Percentiles rank a stretch among this genome's conserved stretches.
Evolutionary conservation across 2,329 filamentous ascomycete genomes (phyloP).

Genomic region (Colletotrichum sp.): DNA sequence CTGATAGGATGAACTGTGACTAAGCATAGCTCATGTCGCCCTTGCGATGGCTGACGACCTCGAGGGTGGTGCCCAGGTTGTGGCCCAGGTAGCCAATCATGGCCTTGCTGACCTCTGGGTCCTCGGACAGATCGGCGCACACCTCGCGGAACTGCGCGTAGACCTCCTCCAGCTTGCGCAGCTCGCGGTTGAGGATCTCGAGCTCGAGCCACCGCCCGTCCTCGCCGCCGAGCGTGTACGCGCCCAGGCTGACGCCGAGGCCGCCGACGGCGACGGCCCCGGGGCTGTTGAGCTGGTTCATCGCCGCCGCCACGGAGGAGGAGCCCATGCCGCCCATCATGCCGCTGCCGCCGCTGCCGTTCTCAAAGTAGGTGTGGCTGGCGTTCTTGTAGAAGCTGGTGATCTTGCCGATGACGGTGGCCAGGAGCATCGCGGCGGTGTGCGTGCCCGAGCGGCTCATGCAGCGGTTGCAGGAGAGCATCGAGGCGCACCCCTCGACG

Average conservation of each 20-base stretch:
- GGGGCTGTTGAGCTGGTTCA: constrained; percentile 15
- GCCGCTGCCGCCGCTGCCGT: not conserved
- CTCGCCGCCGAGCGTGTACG: constrained; percentile 49
- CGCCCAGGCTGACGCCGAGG: constrained; percentile 46
- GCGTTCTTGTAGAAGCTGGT: constrained; percentile 50
- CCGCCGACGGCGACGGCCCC: constrained; percentile 19
- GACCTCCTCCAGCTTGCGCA: constrained; percentile 51
- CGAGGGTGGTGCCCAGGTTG: constrained; percentile 45
- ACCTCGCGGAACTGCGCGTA: constrained; percentile 49
- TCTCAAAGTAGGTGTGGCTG: constrained; percentile 42
- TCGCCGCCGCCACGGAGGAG: not conserved
- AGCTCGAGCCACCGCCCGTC: constrained; percentile 52
- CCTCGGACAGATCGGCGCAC: constrained; percentile 42
- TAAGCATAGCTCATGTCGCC: constrained; percentile 33
- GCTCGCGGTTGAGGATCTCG: constrained; percentile 52
- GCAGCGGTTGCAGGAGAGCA: constrained; percentile 51
- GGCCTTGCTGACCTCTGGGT: constrained; percentile 47
- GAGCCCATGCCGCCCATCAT: not conserved
- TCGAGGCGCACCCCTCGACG: constrained; percentile 50
- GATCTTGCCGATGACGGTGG: constrained; percentile 53
- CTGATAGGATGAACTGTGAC: not conserved
- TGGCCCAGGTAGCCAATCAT: constrained; percentile 51
- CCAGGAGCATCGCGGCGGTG: constrained; percentile 54
- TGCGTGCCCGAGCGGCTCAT: constrained; percentile 47
- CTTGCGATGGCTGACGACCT: constrained; percentile 43